Evolutionary conservation across 2,329 filamentous ascomycete genomes (phyloP).

Genomic region (Monosporascus sp.): DNA sequence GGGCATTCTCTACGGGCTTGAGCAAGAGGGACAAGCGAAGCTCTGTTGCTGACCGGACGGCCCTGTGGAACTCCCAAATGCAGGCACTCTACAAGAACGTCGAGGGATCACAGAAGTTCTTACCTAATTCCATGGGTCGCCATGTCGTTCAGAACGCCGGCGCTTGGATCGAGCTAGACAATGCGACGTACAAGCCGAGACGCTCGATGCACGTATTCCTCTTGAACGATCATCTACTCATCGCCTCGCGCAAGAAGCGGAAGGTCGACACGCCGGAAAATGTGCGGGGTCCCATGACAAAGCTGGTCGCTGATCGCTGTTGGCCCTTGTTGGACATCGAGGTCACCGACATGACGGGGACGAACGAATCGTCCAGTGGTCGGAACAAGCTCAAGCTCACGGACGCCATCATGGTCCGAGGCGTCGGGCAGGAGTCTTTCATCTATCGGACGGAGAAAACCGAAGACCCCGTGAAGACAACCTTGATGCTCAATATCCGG

Average conservation of each 20-base stretch:
- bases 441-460: constrained; percentile 88
- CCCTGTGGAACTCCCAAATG: constrained; percentile 64
- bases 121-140: constrained; percentile 83
- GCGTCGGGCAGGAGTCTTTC: constrained; percentile 82
- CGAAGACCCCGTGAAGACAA: constrained; percentile 71
- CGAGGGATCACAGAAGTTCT: constrained; percentile 95
- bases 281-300: constrained; percentile 53
- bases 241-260: constrained; percentile 90
- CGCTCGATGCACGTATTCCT: constrained; percentile 87
- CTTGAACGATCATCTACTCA: constrained; percentile 87
- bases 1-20: constrained; percentile 47
- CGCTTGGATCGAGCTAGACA: constrained; percentile 93
- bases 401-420: constrained; percentile 85
- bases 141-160: constrained; percentile 92
- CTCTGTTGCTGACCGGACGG: constrained; percentile 69
- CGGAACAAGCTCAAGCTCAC: constrained; percentile 65
- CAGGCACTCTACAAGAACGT: constrained; percentile 91
- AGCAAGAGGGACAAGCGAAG: constrained; percentile 78
- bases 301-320: constrained; percentile 88
- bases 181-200: constrained; percentile 91
- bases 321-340: constrained; percentile 92
- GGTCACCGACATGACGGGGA: constrained; percentile 78
- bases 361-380: constrained; percentile 48
- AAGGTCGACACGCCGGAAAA: constrained; percentile 62
- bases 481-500: constrained; percentile 80